Base-by-base conservation (phyloP, 495 filamentous ascomycete species). In the Penicillium roqueforti region DNA sequence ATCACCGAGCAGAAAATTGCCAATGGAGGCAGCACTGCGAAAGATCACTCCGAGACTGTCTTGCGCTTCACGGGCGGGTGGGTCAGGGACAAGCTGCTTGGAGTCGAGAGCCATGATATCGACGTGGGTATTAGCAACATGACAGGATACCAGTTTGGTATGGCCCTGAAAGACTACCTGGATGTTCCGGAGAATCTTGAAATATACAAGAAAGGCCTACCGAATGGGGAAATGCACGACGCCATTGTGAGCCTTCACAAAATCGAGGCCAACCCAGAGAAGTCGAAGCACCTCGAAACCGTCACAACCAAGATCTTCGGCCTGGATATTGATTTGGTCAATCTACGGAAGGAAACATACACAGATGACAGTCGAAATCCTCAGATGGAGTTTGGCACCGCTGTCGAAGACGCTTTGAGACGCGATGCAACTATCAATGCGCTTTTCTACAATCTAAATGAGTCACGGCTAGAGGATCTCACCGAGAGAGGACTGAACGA, bases 241-340 rank as follows among this genome's bases (percentile, higher is more conserved):
- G 58, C 64, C 13, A 69, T 81, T 42, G 68, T 73, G 14, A 77
- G 76, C 51, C 70, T 92, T 43, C 82, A 91, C 62, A 89, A 85
- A 61, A 88, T 95, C 58, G 83, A 88, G 50, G 85, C 84, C 43
- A 97, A 99, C 63, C 95, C 93, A 1, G 93, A 97, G 60, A 97
- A 96, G 70, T 95, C 89, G 16, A 99, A 99, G 73, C 91, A 99
- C 68, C 79, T 99, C 23, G 93, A 95, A 71, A 97, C 95, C 0
- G 88, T 88, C 10, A 96, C 89, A 3, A 92, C 86, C 2, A 87
- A 76, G 56, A 81, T 98, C 28, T 85, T 96, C 55, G 92, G 89
- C 1, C 73, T 96, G 32, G 92, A 97, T 61, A 80, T 97, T 20
- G 93, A 98, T 59, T 80, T 98, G 59, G 93, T 98, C 37, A 97